A percentile compares a stretch with the other conserved stretches of the same genome.
Conservation (phyloP, 2,329 filamentous ascomycete genomes). For the Tolypocladium tropicale region DNA sequence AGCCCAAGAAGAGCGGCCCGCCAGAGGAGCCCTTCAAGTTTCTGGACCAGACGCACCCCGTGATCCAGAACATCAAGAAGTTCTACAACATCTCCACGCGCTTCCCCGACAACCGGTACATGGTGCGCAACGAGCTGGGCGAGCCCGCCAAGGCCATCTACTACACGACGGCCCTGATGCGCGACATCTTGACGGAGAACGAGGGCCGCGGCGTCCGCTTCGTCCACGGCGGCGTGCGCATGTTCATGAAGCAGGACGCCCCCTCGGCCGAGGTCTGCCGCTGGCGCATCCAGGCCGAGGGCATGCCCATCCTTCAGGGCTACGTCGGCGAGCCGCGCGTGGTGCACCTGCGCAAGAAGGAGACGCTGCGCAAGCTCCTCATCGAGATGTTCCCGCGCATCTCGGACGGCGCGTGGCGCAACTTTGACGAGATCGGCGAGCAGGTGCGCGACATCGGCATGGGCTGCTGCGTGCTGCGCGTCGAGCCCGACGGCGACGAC, state of each 20-base stretch:
- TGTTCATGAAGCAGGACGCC: slow-evolving; percentile 97
- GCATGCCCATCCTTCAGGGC: slow-evolving; percentile 79
- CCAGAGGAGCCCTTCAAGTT: slow-evolving; percentile 95
- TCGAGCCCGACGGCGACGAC: slow-evolving; percentile 63
- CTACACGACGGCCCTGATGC: slow-evolving; percentile 78
- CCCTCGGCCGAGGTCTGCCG: slow-evolving; percentile 78
- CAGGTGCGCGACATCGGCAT: slow-evolving; percentile 68
- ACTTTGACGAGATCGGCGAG: slow-evolving; percentile 80
- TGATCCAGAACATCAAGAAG: slow-evolving; percentile 64
- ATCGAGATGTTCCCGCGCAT: slow-evolving; percentile 97
- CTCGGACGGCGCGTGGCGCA: slow-evolving; percentile 59
- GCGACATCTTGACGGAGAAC: slow-evolving; percentile 77
- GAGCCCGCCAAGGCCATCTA: slow-evolving; percentile 91
- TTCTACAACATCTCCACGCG: slow-evolving; percentile 80
- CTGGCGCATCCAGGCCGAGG: slow-evolving; percentile 94
- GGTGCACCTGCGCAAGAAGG: slow-evolving; percentile 63
- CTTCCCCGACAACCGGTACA: slow-evolving; percentile 85
- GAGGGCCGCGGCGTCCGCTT: slow-evolving; percentile 90
- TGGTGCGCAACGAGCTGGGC: slow-evolving; percentile 88
- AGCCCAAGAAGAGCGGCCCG: slow-evolving; percentile 37
- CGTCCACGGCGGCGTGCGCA: slow-evolving; percentile 92
- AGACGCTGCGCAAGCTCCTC: slow-evolving; percentile 72
- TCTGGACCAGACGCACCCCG: slow-evolving; percentile 60
- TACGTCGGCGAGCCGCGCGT: slow-evolving; percentile 76
- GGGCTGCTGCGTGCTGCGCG: slow-evolving; percentile 83